These are phyloP conservation scores for Letharia columbiana DNA, from an alignment of 495 filamentous ascomycete species.

Conservation along the genomic window DNA sequence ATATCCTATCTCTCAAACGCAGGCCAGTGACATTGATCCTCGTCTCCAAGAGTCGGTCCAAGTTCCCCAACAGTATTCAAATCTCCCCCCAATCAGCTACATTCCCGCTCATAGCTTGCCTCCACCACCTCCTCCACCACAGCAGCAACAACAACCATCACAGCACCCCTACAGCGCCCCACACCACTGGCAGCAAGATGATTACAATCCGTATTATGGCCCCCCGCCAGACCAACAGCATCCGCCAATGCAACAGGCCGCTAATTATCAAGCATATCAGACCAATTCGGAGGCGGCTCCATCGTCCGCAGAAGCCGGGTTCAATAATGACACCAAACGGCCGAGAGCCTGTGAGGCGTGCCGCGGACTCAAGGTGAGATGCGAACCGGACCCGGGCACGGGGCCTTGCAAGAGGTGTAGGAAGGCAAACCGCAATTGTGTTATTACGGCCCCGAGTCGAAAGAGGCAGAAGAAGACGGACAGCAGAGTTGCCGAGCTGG, in stretches of 20 bases:
- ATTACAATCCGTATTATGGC: conserved; percentile 14
- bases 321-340: conserved; percentile 54
- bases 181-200: conserved; percentile 15
- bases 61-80: conserved; percentile 1
- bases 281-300: neutral
- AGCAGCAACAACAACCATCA: conserved; percentile 8
- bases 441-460: conserved; percentile 72
- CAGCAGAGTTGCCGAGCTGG: conserved; percentile 81
- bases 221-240: conserved; percentile 10
- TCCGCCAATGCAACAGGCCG: conserved; percentile 20
- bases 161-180: conserved; percentile 11
- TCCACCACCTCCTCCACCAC: conserved; percentile 8
- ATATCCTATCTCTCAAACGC: conserved; percentile 10
- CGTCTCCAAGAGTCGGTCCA: conserved; percentile 14
- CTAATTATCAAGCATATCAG: conserved; percentile 14
- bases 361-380: conserved; percentile 81
- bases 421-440: conserved; percentile 69
- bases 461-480: conserved; percentile 94
- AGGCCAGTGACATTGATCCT: conserved; percentile 18
- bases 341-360: conserved; percentile 91
- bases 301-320: neutral
- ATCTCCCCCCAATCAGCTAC: conserved; percentile 5
- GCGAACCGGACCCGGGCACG: conserved; percentile 62
- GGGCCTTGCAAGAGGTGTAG: conserved; percentile 76
- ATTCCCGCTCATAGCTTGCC: neutral